Evolutionary conservation across 1,284 basidiomycete genomes (phyloP).

Genomic region (Boletus sp.): DNA sequence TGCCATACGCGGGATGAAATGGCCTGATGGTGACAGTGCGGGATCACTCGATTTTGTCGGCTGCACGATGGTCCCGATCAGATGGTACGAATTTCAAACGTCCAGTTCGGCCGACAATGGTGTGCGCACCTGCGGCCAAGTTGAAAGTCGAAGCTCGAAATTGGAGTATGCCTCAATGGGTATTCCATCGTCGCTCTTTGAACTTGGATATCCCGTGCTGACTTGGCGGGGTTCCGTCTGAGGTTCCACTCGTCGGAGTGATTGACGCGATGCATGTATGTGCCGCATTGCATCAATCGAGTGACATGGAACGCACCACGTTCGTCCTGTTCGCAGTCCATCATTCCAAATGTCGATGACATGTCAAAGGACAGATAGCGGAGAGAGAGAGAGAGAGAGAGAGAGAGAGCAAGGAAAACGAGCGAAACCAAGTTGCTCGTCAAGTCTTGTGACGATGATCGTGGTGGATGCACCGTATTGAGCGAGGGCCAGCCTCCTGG

Average conservation of each 20-base stretch:
- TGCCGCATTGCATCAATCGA: neutral
- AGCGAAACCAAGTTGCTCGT: no score
- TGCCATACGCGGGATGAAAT: conserved; percentile 1
- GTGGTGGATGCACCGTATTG: neutral
- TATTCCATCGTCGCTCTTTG: neutral
- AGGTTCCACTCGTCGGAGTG: no score
- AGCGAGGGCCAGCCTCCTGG: neutral
- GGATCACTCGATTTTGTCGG: conserved; percentile 1
- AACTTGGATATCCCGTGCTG: neutral
- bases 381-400: neutral
- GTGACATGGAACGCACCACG: neutral
- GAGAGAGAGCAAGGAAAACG: no score
- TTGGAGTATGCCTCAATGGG: neutral
- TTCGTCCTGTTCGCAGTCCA: neutral
- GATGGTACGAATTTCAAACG: conserved; percentile 5
- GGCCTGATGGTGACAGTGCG: neutral
- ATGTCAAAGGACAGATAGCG: neutral
- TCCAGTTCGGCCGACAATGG: neutral
- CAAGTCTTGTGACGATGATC: neutral
- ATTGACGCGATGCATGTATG: neutral
- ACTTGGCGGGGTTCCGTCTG: no score
- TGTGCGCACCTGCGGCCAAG: neutral
- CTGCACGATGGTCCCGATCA: conserved; percentile 5
- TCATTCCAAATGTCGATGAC: neutral
- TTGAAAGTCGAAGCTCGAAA: neutral